These are phyloP conservation scores for Borealophlyctis nickersoniae DNA, from an alignment of 192 early-diverging fungal species.

Conservation along the genomic window DNA sequence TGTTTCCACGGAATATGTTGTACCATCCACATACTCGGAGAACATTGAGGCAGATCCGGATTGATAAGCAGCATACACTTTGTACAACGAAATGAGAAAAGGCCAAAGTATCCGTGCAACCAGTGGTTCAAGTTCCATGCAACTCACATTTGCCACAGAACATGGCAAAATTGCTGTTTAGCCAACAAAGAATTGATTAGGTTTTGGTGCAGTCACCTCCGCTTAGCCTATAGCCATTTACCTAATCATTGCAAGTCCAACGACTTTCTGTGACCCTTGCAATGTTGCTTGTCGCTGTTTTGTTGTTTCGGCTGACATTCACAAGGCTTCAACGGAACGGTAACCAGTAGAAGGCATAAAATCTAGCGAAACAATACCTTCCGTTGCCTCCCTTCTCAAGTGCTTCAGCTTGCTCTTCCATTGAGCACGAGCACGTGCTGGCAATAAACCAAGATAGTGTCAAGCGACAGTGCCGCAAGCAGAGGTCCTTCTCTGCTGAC, in stretches of 20 bases:
- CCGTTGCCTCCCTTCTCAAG: slow-evolving; percentile 30
- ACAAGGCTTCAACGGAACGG: neutral
- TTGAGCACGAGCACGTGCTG: slow-evolving; percentile 13
- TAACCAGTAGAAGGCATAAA: neutral
- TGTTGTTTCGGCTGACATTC: slow-evolving; percentile 15
- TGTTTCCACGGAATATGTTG: too few relatives aligned
- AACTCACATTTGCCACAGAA: slow-evolving; percentile 50
- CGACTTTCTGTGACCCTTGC: slow-evolving; percentile 54
- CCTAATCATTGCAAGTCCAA: slow-evolving; percentile 44
- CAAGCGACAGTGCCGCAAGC: too few relatives aligned
- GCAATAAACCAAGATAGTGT: too few relatives aligned
- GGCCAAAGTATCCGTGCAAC: slow-evolving; percentile 25
- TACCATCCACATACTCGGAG: slow-evolving; percentile 39
- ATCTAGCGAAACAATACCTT: slow-evolving; percentile 20
- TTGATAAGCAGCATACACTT: slow-evolving; percentile 45
- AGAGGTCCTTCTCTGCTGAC: too few relatives aligned
- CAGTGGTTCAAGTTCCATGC: neutral
- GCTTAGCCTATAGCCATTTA: neutral
- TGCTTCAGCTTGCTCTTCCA: slow-evolving; percentile 28
- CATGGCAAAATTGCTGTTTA: slow-evolving; percentile 41
- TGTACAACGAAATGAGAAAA: slow-evolving; percentile 40
- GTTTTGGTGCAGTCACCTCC: neutral
- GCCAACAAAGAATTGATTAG: neutral
- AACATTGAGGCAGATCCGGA: slow-evolving; percentile 60
- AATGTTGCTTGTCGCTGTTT: slow-evolving; percentile 30